Conservation (phyloP, 2,329 filamentous ascomycete species). For the Neoarthrinium moseri region DNA sequence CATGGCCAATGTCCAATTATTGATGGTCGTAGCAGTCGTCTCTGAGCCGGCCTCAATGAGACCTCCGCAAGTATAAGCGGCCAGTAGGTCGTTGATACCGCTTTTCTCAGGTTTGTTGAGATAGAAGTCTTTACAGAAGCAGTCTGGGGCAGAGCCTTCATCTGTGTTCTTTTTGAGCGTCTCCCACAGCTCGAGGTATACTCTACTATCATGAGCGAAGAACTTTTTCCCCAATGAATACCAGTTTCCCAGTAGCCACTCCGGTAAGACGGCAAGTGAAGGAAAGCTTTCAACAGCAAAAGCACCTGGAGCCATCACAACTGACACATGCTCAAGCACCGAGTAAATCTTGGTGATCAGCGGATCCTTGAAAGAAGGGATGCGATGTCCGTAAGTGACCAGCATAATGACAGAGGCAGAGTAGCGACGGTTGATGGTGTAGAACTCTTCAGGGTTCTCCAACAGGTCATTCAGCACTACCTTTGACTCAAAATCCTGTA, state of each 20-base stretch:
- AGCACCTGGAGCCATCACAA: background rate
- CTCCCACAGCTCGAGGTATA: slow-evolving; percentile 1
- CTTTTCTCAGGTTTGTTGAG: background rate
- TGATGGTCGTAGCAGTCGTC: slow-evolving; percentile 1
- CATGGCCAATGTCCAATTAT: slow-evolving; percentile 5
- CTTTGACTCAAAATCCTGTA: slow-evolving; percentile 3
- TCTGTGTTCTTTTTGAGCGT: background rate
- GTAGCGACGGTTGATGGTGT: slow-evolving; percentile 3
- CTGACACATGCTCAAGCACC: background rate
- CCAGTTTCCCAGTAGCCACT: slow-evolving; percentile 1
- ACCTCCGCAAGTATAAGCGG: background rate
- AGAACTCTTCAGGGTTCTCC: slow-evolving; percentile 3
- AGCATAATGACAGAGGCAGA: slow-evolving; percentile 3
- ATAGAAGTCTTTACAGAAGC: slow-evolving; percentile 1
- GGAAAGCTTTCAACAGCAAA: background rate
- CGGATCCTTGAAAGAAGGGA: slow-evolving; percentile 14
- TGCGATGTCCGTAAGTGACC: slow-evolving; percentile 7
- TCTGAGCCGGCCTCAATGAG: slow-evolving; percentile 2
- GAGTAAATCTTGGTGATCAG: slow-evolving; percentile 1
- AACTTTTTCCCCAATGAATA: background rate
- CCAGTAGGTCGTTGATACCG: slow-evolving; percentile 4
- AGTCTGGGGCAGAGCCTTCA: background rate
- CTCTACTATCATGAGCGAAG: background rate
- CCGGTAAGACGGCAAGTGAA: background rate
- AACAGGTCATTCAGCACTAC: background rate